Evolutionary conservation across 225 moss, liverwort and hornwort species (phyloP).

Genomic region (Asterella californica): DNA sequence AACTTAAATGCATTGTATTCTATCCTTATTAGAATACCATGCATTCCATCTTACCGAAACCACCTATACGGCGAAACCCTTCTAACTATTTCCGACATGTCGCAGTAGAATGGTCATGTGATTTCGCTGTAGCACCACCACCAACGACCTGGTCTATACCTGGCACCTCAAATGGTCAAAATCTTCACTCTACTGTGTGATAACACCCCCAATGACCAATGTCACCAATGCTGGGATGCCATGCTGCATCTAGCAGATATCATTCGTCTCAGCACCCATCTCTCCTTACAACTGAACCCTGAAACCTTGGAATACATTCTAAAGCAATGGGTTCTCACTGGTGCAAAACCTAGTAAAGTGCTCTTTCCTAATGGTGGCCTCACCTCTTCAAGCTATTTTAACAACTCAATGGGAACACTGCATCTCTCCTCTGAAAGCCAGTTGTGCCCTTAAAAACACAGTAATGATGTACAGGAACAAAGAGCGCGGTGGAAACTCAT

Average conservation of each 20-base stretch:
- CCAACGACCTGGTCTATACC: background rate
- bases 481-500: background rate
- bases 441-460: slow-evolving; percentile 11
- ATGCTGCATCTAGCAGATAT: background rate
- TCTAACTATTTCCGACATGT: background rate
- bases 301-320: background rate
- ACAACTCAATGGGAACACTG: slow-evolving; percentile 5
- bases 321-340: background rate
- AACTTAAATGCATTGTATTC: background rate
- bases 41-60: background rate
- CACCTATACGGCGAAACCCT: background rate
- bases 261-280: background rate
- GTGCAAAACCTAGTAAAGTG: background rate
- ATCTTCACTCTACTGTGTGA: background rate
- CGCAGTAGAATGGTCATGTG: background rate
- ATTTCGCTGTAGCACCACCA: background rate
- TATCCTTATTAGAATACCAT: background rate
- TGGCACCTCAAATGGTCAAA: background rate
- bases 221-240: background rate
- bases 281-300: background rate
- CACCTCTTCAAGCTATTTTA: background rate
- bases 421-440: slow-evolving; percentile 15
- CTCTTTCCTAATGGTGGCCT: background rate
- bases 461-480: slow-evolving; percentile 3
- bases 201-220: background rate